Evolutionary conservation across 352 stramenopile genomes (phyloP).

Genomic region (Globisporangium emineosum): DNA sequence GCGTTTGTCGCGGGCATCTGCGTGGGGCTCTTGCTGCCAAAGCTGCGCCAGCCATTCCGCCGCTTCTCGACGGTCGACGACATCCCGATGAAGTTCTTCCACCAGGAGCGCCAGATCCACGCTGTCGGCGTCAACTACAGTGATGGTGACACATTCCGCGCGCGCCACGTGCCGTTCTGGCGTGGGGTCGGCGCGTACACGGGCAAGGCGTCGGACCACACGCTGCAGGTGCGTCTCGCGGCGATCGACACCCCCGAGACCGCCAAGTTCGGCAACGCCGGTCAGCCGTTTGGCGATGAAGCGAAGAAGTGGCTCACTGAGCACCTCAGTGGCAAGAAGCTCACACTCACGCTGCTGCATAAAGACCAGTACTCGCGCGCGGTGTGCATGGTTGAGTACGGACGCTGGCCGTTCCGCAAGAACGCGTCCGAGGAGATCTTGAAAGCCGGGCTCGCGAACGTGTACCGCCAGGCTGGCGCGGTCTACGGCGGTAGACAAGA

Average conservation of each 20-base stretch:
- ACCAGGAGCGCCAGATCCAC: conserved; percentile 50
- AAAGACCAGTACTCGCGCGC: conserved; percentile 85
- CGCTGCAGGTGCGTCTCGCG: conserved; percentile 80
- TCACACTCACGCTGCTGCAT: conserved; percentile 77
- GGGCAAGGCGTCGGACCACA: conserved; percentile 74
- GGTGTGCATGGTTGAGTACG: conserved; percentile 82
- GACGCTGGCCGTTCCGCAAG: conserved; percentile 69
- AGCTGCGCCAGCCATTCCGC: conserved; percentile 61
- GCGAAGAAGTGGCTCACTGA: conserved; percentile 68
- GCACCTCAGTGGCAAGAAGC: conserved; percentile 39
- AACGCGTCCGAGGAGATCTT: conserved; percentile 83
- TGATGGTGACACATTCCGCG: conserved; percentile 85
- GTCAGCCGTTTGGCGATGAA: conserved; percentile 76
- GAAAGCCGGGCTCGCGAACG: conserved; percentile 60
- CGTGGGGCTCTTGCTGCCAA: conserved; percentile 51
- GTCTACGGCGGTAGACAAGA: conserved; percentile 79
- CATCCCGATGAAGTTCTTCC: conserved; percentile 69
- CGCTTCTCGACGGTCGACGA: conserved; percentile 77
- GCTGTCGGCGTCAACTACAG: conserved; percentile 56
- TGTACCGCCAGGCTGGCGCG: conserved; percentile 76
- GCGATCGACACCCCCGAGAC: conserved; percentile 85
- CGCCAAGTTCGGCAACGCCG: conserved; percentile 76
- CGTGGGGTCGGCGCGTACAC: conserved; percentile 36
- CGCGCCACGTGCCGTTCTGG: conserved; percentile 56
- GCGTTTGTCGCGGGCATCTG: conserved; percentile 57